phyloP scores from a whole-genome alignment of 208 protist species.

The Angomonas deanei region DNA sequence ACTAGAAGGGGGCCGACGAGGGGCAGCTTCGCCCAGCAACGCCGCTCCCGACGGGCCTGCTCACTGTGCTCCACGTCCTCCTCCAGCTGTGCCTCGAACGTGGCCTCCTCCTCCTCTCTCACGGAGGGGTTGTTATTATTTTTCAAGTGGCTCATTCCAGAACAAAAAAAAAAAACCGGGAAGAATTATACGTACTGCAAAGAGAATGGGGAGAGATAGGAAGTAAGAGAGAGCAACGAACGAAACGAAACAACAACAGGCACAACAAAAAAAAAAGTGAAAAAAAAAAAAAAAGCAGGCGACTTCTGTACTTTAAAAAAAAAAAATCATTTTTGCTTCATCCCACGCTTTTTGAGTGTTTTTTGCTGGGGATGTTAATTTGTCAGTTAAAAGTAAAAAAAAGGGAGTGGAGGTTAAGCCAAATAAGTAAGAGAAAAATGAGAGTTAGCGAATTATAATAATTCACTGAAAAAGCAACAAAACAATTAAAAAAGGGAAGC shows the following conservation, averaged over 20 bases:
- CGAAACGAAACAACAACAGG: neutral
- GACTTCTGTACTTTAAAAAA: no score
- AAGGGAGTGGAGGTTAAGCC: no score
- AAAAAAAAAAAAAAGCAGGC: no score
- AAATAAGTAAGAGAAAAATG: no score
- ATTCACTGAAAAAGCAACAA: no score
- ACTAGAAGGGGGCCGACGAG: slow-evolving; percentile 16
- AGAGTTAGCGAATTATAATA: no score
- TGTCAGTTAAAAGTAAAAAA: no score
- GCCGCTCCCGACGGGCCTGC: no score
- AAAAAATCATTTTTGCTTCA: no score
- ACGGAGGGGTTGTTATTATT: neutral
- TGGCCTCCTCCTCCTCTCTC: neutral
- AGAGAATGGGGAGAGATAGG: neutral
- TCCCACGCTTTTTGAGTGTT: no score
- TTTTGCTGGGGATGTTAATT: no score
- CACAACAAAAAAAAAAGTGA: neutral
- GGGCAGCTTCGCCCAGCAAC: slow-evolving; percentile 9
- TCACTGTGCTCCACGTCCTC: neutral
- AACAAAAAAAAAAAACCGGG: neutral
- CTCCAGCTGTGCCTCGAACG: neutral
- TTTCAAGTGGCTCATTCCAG: neutral
- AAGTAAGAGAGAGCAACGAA: neutral
- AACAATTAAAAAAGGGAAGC: no score
- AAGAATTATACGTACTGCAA: neutral